Evolutionary conservation across 2,329 filamentous ascomycete species (phyloP), one percentile per base, ranked within the genome.

Genomic region (Hysterium pulicare): DNA sequence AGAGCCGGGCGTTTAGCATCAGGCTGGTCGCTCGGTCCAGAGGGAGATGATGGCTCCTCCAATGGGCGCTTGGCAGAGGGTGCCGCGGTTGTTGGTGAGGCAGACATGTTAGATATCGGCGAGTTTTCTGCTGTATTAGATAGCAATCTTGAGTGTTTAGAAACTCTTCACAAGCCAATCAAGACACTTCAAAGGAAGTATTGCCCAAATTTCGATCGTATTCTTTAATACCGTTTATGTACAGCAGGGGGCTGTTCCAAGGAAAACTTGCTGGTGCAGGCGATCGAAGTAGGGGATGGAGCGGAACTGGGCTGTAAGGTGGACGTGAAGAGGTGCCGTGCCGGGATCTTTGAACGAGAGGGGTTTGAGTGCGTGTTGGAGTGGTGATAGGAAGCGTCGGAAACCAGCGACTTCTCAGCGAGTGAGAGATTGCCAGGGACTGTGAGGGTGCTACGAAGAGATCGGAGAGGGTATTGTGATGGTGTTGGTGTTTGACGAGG

Each of bases 1-100:
- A 98, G 82, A 30, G 93, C 93, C 37, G 89, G 93, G 55, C 93
- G 87, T 75, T 98, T 98, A 49, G 93, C 93, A 58, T 98, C 93
- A 41, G 94, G 93, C 67, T 96, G 90, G 60, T 97, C 93, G 64
- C 82, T 89, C 30, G 86, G 85, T 49, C 87, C 87, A 23, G 90
- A 95, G 26, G 93, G 93, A 8, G 93, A 98, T 15, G 93, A 97
- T 9, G 91, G 87, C 65, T 97, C 93, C 76, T 98, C 93, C 53
- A 98, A 82, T 48, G 93, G 93, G 62, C 93, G 90, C 81, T 98
- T 98, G 63, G 87, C 82, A 45, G 83, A 85, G 38, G 81, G 81
- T 48, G 71, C 70, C 46, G 72, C 68, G 37, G 71, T 68, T 41
- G 70, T 71, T 23, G 72, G 70, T 46, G 69, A 71, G 30, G 69